These are phyloP conservation scores for Botrytis sinoallii DNA, from an alignment of 2,329 filamentous ascomycete genomes.

Conservation along the genomic window DNA sequence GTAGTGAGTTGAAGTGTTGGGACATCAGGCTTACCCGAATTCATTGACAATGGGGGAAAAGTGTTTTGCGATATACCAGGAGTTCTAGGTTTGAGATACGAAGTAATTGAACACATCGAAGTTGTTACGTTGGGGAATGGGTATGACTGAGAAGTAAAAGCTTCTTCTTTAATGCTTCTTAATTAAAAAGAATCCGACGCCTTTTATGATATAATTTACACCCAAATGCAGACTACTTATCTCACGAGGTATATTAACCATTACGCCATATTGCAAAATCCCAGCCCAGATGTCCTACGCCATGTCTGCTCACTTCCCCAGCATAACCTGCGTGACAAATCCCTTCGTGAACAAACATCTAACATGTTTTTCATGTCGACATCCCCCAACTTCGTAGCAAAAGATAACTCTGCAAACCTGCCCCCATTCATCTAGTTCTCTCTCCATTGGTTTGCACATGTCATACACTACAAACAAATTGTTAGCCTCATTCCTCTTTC, in stretches of 20 bases:
- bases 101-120: background rate
- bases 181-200: background rate
- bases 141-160: background rate
- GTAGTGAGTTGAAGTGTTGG: constrained; percentile 15
- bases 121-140: background rate
- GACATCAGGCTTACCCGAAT: background rate
- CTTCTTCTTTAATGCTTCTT: background rate
- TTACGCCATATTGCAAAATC: background rate
- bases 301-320: background rate
- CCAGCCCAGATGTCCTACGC: background rate
- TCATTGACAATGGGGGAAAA: background rate
- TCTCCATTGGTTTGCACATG: constrained; percentile 63
- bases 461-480: constrained; percentile 54
- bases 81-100: constrained; percentile 20
- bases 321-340: background rate
- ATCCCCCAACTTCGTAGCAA: background rate
- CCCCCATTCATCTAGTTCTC: constrained; percentile 49
- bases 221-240: constrained; percentile 15
- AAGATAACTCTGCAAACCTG: background rate
- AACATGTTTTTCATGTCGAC: background rate
- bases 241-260: constrained; percentile 5
- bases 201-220: constrained; percentile 8
- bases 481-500: background rate
- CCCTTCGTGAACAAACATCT: too few species aligned
- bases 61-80: constrained; percentile 23